These are phyloP conservation scores for Adiantum capillusveneris DNA, from an alignment of 75 land plant species.

Conservation along the genomic window DNA sequence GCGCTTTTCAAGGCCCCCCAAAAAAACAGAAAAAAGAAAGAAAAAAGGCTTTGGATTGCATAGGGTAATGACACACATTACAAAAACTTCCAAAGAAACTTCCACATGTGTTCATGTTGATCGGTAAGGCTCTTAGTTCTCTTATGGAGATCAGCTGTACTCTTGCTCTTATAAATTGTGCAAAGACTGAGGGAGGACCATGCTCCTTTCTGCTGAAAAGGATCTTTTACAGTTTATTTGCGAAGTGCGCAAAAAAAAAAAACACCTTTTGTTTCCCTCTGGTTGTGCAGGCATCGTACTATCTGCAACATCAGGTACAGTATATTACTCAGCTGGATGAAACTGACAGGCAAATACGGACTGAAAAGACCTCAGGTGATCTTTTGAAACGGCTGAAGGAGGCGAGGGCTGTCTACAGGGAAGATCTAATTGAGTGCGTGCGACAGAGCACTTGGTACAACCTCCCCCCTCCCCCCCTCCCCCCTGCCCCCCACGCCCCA, in stretches of 20 bases:
- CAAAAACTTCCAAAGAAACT: too few species aligned
- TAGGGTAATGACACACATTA: too few species aligned
- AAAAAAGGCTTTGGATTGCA: too few species aligned
- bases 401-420: conserved; percentile 56
- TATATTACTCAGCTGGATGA: conserved; percentile 80
- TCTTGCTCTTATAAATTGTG: too few species aligned
- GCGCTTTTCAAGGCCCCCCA: too few species aligned
- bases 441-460: conserved; percentile 94
- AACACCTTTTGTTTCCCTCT: neutral
- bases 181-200: too few species aligned
- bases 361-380: conserved; percentile 58
- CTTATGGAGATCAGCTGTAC: too few species aligned
- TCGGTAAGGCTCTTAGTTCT: too few species aligned
- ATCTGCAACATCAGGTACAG: conserved; percentile 83
- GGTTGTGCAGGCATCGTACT: conserved; percentile 65
- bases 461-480: too few species aligned
- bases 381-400: conserved; percentile 74
- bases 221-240: neutral
- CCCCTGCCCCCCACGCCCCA: too few species aligned
- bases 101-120: too few species aligned
- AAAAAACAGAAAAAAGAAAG: too few species aligned
- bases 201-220: neutral
- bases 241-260: neutral
- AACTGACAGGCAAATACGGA: conserved; percentile 78
- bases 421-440: conserved; percentile 84